A percentile compares a stretch with the other conserved stretches of the same genome.
These are phyloP conservation scores for Sporothrix humicola DNA, from an alignment of 2,329 filamentous ascomycete species.

Conservation along the genomic window DNA sequence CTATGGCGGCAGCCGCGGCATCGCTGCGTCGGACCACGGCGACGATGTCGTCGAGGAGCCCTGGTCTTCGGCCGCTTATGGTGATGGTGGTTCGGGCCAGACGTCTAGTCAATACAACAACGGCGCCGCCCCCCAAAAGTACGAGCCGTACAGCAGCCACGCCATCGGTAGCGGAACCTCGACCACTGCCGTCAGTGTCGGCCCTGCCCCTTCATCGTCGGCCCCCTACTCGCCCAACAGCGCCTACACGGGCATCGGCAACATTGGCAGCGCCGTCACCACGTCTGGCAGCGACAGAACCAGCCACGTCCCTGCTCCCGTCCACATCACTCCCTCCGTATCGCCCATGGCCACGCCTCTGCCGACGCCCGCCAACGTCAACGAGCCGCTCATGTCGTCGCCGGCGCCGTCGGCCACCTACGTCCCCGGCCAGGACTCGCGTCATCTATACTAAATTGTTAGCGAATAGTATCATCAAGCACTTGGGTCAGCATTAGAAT, in stretches of 20 bases:
- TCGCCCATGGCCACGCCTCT: not conserved
- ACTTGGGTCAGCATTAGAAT: too few species aligned
- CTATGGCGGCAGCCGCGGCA: not conserved
- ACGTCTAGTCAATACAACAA: not conserved
- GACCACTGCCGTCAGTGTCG: slow-evolving; percentile 2
- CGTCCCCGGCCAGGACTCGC: not conserved
- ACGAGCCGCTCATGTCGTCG: slow-evolving; percentile 21
- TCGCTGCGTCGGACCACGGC: too few species aligned
- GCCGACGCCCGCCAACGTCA: not conserved
- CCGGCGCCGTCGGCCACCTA: slow-evolving; percentile 26
- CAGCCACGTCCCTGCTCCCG: not conserved
- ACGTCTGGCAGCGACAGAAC: not conserved
- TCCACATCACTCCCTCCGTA: slow-evolving; percentile 4
- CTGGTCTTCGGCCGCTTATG: slow-evolving; percentile 24
- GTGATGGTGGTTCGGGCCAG: slow-evolving; percentile 23
- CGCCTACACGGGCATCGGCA: not conserved
- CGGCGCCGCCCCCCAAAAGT: slow-evolving; percentile 15
- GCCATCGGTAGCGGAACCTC: not conserved
- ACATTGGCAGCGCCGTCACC: not conserved
- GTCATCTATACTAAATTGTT: not conserved
- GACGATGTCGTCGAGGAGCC: slow-evolving; percentile 4
- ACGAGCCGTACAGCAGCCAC: slow-evolving; percentile 15
- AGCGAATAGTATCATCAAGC: too few species aligned
- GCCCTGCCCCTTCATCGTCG: not conserved
- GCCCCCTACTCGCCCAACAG: slow-evolving; percentile 18